Percentiles rank a stretch among this genome's conserved stretches.
These are phyloP conservation scores for Vitellaria paradoxa DNA, from an alignment of 179 eudicot genomes.

Conservation along the genomic window DNA sequence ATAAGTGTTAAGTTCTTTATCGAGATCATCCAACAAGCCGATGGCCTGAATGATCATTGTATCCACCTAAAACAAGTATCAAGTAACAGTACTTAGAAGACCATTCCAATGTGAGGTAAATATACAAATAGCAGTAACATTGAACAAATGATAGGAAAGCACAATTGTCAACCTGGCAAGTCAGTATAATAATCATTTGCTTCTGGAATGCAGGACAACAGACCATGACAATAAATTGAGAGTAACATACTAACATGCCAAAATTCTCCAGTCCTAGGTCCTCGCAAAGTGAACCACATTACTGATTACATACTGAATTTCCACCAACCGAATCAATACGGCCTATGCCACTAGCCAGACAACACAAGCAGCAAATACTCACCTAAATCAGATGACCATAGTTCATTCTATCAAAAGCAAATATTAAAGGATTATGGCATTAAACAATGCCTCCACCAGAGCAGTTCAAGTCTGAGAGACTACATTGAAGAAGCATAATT, in stretches of 20 bases:
- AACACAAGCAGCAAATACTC: neutral
- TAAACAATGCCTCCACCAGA: neutral
- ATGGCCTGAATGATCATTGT: conserved; percentile 98
- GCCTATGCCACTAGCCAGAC: neutral
- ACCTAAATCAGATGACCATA: neutral
- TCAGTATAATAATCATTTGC: neutral
- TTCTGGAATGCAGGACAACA: neutral
- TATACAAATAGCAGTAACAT: neutral
- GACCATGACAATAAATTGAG: neutral
- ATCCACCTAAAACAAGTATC: conserved; percentile 53
- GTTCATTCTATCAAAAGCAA: neutral
- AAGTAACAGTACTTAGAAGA: neutral
- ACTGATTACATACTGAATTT: neutral
- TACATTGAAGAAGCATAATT: neutral
- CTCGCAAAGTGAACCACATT: neutral
- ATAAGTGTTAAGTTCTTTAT: conserved; percentile 92
- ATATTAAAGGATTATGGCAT: neutral
- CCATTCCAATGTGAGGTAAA: neutral
- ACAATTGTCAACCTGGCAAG: neutral
- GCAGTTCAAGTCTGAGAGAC: neutral
- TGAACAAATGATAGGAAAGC: neutral
- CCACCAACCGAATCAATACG: neutral
- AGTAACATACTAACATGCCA: neutral
- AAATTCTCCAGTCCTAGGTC: neutral
- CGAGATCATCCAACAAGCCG: conserved; percentile 95